A percentile compares a stretch with the other conserved stretches of the same genome.
These are phyloP conservation scores for Rhododendron molle DNA, from an alignment of 148 eudicot genomes.

Conservation along the genomic window DNA sequence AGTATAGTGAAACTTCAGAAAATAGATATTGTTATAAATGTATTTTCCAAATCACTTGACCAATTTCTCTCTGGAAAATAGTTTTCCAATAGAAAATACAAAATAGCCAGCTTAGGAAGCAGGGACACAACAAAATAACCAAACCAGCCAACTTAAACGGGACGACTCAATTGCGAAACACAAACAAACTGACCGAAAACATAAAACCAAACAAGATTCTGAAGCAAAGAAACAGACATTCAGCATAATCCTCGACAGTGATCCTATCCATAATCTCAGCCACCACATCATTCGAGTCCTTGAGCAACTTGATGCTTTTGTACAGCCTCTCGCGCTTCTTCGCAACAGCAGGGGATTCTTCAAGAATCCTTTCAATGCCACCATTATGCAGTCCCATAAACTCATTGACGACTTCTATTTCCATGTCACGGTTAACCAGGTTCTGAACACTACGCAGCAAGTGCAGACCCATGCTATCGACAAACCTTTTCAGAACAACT, in stretches of 20 bases:
- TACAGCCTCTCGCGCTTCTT: not conserved
- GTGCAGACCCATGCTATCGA: conserved; percentile 53
- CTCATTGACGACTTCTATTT: conserved; percentile 41
- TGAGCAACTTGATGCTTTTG: not conserved
- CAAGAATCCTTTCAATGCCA: conserved; percentile 39
- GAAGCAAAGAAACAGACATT: not conserved
- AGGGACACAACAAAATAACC: too few species aligned
- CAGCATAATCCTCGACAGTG: not conserved
- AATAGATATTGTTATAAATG: too few species aligned
- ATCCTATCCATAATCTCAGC: not conserved
- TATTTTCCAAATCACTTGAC: too few species aligned
- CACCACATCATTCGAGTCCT: not conserved
- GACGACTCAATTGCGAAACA: too few species aligned
- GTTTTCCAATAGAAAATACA: too few species aligned
- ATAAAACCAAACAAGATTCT: not conserved
- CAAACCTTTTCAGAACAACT: conserved; percentile 12
- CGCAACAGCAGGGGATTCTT: not conserved
- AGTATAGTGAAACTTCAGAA: too few species aligned
- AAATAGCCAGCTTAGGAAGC: too few species aligned
- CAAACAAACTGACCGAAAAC: not conserved
- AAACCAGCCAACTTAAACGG: too few species aligned
- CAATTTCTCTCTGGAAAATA: too few species aligned
- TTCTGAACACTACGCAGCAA: conserved; percentile 38
- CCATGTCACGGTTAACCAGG: conserved; percentile 47
- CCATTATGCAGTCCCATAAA: conserved; percentile 35